phyloP scores from a whole-genome alignment of 768 basidiomycete genomes.

The Leccinum pellstonianum region DNA sequence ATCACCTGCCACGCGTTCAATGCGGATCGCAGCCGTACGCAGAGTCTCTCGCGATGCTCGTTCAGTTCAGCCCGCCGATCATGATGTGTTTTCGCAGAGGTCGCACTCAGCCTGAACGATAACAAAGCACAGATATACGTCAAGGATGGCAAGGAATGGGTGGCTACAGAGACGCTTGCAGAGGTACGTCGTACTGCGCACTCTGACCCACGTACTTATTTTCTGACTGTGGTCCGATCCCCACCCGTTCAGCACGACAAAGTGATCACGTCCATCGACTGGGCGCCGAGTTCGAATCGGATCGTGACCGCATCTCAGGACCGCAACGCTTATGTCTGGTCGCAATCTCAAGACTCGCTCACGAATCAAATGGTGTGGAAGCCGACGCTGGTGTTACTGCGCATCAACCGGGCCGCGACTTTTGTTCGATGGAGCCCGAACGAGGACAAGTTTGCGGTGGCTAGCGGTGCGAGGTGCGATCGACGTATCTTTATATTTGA shows the following conservation, averaged over 20 bases:
- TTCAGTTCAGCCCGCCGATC: neutral
- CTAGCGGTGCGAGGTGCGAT: conserved; percentile 84
- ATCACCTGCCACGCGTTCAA: conserved; percentile 92
- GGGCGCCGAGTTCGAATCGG: conserved; percentile 95
- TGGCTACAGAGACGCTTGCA: conserved; percentile 68
- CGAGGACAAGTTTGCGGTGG: conserved; percentile 98
- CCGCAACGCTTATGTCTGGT: conserved; percentile 98
- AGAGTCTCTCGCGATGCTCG: neutral
- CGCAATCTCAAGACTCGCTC: conserved; percentile 68
- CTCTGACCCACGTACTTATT: neutral
- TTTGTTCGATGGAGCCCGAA: conserved; percentile 94
- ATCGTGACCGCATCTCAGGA: conserved; percentile 99
- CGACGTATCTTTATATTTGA: neutral
- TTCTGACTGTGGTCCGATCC: neutral
- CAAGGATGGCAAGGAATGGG: conserved; percentile 67
- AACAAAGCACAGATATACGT: conserved; percentile 84
- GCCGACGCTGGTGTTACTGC: conserved; percentile 91
- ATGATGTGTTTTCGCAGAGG: conserved; percentile 50
- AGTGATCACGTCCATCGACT: conserved; percentile 95
- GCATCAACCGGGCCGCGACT: conserved; percentile 95
- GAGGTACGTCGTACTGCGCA: conserved; percentile 53
- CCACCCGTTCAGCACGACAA: conserved; percentile 81
- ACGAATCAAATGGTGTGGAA: conserved; percentile 83
- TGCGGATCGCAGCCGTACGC: conserved; percentile 81
- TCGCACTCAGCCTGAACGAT: conserved; percentile 88